These are phyloP conservation scores for Ceratopteris richardii DNA, from an alignment of 75 land plant genomes.

Conservation along the genomic window DNA sequence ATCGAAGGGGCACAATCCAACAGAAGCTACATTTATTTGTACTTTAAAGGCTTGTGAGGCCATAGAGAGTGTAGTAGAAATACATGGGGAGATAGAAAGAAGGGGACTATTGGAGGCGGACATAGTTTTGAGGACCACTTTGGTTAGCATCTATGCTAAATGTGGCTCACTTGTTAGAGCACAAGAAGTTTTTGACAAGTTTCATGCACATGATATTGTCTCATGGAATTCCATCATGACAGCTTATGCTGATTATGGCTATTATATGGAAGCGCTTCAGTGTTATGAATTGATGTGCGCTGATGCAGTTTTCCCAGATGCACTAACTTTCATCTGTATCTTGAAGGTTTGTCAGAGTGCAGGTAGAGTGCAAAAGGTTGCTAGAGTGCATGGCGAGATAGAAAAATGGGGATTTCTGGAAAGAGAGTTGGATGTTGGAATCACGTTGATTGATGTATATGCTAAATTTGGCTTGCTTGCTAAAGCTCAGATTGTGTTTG, in stretches of 20 bases:
- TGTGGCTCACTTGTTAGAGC: constrained; percentile 13
- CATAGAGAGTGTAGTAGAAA: constrained; percentile 19
- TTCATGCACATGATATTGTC: constrained; percentile 29
- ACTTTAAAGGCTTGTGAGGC: constrained; percentile 50
- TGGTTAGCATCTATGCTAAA: constrained; percentile 21
- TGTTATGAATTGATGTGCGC: constrained; percentile 22
- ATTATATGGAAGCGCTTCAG: constrained; percentile 14
- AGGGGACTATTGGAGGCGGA: constrained; percentile 3
- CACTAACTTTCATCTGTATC: constrained; percentile 34
- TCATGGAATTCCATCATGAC: constrained; percentile 47
- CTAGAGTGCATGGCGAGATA: constrained; percentile 30
- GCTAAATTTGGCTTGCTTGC: constrained; percentile 33
- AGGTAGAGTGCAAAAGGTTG: constrained; percentile 14
- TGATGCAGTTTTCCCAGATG: constrained; percentile 28
- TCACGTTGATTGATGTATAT: constrained; percentile 52
- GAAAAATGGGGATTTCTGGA: constrained; percentile 18
- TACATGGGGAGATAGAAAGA: constrained; percentile 33
- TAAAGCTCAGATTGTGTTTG: constrained; percentile 43
- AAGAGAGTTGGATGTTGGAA: constrained; percentile 35
- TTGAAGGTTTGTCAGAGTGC: constrained; percentile 31
- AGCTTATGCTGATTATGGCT: constrained; percentile 18
- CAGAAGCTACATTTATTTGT: constrained; percentile 37
- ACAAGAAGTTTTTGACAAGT: constrained; percentile 21
- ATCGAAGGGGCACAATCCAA: constrained; percentile 26
- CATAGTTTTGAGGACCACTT: constrained; percentile 9